Evolutionary conservation across 768 basidiomycete genomes (phyloP).

Genomic region (Boletus speciosus): DNA sequence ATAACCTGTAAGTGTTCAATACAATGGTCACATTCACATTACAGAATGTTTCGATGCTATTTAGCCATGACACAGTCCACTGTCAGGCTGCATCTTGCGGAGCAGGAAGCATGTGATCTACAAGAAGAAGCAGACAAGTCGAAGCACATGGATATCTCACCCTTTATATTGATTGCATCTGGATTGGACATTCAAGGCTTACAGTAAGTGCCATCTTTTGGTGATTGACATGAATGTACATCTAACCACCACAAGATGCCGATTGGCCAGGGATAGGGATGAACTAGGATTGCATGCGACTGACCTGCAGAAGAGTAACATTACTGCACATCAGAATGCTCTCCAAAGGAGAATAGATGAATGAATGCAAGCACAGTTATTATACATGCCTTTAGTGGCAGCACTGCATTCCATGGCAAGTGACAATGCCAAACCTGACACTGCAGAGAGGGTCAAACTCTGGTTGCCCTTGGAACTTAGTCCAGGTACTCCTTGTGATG

Average conservation of each 20-base stretch:
- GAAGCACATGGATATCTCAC: background rate
- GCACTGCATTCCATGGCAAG: background rate
- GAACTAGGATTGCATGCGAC: background rate
- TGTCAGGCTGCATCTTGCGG: background rate
- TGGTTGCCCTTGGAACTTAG: background rate
- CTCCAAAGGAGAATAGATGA: background rate
- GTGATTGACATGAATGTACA: no score
- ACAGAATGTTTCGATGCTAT: background rate
- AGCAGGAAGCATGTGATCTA: background rate
- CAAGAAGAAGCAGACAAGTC: background rate
- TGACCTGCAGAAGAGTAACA: background rate
- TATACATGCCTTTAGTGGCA: background rate
- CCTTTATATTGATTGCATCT: background rate
- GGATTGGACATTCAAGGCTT: background rate
- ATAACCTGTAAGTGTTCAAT: background rate
- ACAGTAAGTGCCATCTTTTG: background rate
- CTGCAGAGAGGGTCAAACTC: background rate
- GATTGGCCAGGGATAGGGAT: background rate
- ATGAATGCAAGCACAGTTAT: background rate
- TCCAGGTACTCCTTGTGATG: background rate
- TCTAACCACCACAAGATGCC: background rate
- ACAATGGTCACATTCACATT: background rate
- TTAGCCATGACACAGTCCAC: background rate
- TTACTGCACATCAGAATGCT: background rate
- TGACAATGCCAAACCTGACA: background rate